These are phyloP conservation scores for Dryadomyces quercus-mongolicae DNA, from an alignment of 2,329 filamentous ascomycete species.

Conservation along the genomic window DNA sequence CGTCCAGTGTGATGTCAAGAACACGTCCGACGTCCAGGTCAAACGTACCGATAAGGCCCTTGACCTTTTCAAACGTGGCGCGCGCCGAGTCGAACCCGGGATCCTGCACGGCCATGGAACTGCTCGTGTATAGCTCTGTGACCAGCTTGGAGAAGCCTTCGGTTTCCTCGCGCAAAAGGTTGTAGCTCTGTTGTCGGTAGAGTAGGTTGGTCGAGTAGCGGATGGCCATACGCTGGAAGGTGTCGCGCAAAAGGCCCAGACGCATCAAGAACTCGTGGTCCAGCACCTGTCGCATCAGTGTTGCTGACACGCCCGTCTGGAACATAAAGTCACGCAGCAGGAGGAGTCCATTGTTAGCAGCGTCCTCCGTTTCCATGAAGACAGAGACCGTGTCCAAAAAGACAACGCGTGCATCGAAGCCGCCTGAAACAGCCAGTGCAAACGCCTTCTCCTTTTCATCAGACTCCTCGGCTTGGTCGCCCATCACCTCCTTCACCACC, in stretches of 20 bases:
- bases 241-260: constrained; percentile 71
- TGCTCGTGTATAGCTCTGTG: constrained; percentile 84
- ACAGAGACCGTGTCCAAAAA: constrained; percentile 79
- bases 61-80: constrained; percentile 82
- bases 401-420: constrained; percentile 52
- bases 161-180: constrained; percentile 84
- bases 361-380: constrained; percentile 58
- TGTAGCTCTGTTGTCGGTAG: constrained; percentile 95
- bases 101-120: constrained; percentile 51
- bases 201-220: constrained; percentile 85
- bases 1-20: constrained; percentile 86
- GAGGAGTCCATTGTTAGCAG: constrained; percentile 28
- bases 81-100: constrained; percentile 62
- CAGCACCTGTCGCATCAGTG: constrained; percentile 68
- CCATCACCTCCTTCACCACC: constrained; percentile 61
- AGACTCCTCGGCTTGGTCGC: constrained; percentile 32
- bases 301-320: constrained; percentile 58
- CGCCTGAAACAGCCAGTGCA: constrained; percentile 19
- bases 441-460: constrained; percentile 17
- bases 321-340: constrained; percentile 56
- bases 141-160: constrained; percentile 95
- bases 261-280: constrained; percentile 65
- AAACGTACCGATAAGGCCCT: constrained; percentile 91
- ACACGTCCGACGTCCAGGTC: constrained; percentile 93
- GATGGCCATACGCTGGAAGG: constrained; percentile 71